Evolutionary conservation across 306 rosid species (phyloP).

Genomic region (Senna tora): DNA sequence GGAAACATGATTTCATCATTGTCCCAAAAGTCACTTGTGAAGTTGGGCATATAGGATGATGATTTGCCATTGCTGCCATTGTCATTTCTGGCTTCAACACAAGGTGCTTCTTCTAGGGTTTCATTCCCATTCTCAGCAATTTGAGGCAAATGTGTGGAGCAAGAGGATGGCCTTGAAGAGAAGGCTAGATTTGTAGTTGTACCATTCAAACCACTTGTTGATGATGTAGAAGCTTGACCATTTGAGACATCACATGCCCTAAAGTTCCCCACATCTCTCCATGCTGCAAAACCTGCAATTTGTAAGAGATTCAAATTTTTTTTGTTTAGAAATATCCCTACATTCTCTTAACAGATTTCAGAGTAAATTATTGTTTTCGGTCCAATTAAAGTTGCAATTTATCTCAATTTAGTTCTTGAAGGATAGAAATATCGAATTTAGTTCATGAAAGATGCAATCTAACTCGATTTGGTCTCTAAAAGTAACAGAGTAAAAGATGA

Average conservation of each 20-base stretch:
- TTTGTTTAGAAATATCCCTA: no score
- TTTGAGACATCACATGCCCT: conserved; percentile 47
- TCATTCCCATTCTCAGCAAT: conserved; percentile 63
- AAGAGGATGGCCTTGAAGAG: conserved; percentile 53
- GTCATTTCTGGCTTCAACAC: conserved; percentile 45
- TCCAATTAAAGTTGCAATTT: no score
- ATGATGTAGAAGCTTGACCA: conserved; percentile 53
- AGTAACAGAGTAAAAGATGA: no score
- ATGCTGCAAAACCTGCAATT: conserved; percentile 51
- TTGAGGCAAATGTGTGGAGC: conserved; percentile 53
- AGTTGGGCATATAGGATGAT: conserved; percentile 44
- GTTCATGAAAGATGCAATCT: no score
- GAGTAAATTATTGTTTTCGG: no score
- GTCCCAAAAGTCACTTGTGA: conserved; percentile 62
- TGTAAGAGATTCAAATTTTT: no score
- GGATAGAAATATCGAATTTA: no score
- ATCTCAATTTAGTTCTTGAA: no score
- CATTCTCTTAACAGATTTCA: no score
- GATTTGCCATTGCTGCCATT: conserved; percentile 36
- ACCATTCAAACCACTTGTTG: conserved; percentile 38
- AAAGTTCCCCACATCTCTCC: conserved; percentile 49
- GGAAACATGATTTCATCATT: conserved; percentile 60
- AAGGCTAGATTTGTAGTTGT: conserved; percentile 40
- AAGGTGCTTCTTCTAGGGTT: conserved; percentile 35
- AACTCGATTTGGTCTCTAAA: no score